A percentile compares a stretch with the other conserved stretches of the same genome.
Evolutionary conservation across 306 rosid genomes (phyloP).

Genomic region (Malus orientalis): DNA sequence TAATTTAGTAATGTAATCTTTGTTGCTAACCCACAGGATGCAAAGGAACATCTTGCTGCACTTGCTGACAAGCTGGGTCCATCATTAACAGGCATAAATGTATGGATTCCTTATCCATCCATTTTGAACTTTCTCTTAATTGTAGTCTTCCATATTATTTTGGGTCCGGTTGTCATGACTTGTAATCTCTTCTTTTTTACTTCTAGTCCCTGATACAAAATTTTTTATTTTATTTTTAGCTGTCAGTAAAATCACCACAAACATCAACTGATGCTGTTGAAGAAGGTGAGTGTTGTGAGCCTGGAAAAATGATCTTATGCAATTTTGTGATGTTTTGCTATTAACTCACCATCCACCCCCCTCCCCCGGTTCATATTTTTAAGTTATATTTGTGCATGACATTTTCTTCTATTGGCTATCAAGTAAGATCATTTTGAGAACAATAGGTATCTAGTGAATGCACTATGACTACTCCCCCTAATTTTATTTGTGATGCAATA

Average conservation of each 20-base stretch:
- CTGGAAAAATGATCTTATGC: conserved; percentile 39
- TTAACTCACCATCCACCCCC: neutral
- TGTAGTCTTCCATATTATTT: conserved; percentile 1
- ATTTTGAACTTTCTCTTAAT: neutral
- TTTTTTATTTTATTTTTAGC: conserved; percentile 42
- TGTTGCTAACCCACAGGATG: conserved; percentile 58
- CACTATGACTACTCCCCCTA: neutral
- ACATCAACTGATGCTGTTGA: conserved; percentile 52
- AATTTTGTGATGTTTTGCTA: conserved; percentile 41
- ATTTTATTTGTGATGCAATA: neutral
- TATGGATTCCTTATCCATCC: conserved; percentile 32
- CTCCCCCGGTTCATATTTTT: neutral
- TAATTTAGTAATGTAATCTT: conserved; percentile 2
- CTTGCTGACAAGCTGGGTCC: conserved; percentile 92
- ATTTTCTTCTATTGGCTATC: neutral
- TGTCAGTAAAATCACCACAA: conserved; percentile 69
- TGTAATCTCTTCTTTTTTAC: neutral
- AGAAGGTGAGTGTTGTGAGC: conserved; percentile 74
- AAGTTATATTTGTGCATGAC: neutral
- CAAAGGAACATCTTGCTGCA: conserved; percentile 93
- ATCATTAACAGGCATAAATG: conserved; percentile 84
- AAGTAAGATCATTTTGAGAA: neutral
- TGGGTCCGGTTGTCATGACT: neutral
- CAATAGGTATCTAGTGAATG: neutral
- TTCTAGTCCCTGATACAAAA: conserved; percentile 12